Evolutionary conservation across 1,139 yeast genomes (phyloP).

Genomic region (Kodamaea ohmeri): DNA sequence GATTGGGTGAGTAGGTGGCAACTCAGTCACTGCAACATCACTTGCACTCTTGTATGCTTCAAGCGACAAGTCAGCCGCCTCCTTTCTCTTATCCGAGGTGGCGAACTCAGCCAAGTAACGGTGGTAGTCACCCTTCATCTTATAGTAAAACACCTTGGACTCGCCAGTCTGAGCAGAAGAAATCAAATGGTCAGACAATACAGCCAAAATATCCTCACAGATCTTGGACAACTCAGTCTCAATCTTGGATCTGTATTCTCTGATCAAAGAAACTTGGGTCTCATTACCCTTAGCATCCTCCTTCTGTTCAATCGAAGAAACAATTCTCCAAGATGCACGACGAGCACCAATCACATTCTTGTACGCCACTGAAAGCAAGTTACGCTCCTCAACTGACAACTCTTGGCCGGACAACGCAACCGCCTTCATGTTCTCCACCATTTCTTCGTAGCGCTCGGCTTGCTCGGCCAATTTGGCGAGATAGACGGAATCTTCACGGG

Average conservation of each 20-base stretch:
- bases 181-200: constrained; percentile 84
- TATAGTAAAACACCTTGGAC: constrained; percentile 95
- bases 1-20: constrained; percentile 98
- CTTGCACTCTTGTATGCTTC: constrained; percentile 95
- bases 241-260: constrained; percentile 92
- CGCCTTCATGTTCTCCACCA: constrained; percentile 98
- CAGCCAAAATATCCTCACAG: constrained; percentile 89
- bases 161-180: constrained; percentile 96
- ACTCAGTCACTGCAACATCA: constrained; percentile 93
- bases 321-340: constrained; percentile 99
- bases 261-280: constrained; percentile 81
- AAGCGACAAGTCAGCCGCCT: constrained; percentile 87
- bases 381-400: constrained; percentile 95
- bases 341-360: constrained; percentile 98
- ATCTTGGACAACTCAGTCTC: constrained; percentile 91
- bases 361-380: constrained; percentile 93
- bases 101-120: constrained; percentile 98
- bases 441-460: constrained; percentile 99
- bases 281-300: constrained; percentile 96
- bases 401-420: constrained; percentile 97
- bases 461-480: constrained; percentile 99
- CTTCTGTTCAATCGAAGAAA: constrained; percentile 95
- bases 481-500: constrained; percentile 98
- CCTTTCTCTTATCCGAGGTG: constrained; percentile 84
- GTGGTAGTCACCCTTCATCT: constrained; percentile 99